Base-by-base conservation (phyloP, 1,139 yeast genomes). In the Diutina rugosa region DNA sequence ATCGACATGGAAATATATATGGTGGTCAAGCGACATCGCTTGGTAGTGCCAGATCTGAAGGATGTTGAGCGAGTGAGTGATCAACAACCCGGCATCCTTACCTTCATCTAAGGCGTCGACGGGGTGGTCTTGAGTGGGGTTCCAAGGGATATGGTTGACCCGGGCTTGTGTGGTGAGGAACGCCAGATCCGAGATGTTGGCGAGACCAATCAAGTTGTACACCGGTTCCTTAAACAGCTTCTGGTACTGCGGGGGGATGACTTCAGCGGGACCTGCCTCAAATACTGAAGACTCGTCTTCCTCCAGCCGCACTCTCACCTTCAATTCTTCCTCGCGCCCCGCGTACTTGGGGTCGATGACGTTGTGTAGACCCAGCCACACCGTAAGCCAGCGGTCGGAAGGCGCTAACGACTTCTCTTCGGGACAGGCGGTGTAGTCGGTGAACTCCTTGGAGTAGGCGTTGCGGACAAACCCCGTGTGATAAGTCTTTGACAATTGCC, bases 1-100 rank as follows among this genome's bases (percentile, higher is more conserved):
- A 55, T 68, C 70, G 41, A 59, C 59, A 56, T 76, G 79, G 63
- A 76, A 76, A 60, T 76, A 76, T 28, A 76, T 67, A 59, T 76
- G 79, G 61, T 76, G 80, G 60, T 76, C 80, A 47, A 76, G 64
- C 3, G 79, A 74, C 79, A 76, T 76, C 41, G 80, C 80, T 58
- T 73, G 72, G 64, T 76, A 76, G 61, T 76, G 80, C 61, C 69
- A 74, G 14, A 76, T 56, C 58, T 76, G 80, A 52, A 74, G 59
- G 6, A 70, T 69, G 59, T 76, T 76, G 55, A 76, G 63, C 9
- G 78, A 69, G 5, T 62, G 57, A n/a, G 66, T 59, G 67, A 76
- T 64, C 58, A 74, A 61, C 26, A 59, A 51, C 30, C 69, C 61
- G 0, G 78, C 78, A 59, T 74, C 76, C 53, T 65, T 65, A 14